Base-by-base conservation (phyloP, 202 grass and related monocot species). In the Elaeis oleifera region DNA sequence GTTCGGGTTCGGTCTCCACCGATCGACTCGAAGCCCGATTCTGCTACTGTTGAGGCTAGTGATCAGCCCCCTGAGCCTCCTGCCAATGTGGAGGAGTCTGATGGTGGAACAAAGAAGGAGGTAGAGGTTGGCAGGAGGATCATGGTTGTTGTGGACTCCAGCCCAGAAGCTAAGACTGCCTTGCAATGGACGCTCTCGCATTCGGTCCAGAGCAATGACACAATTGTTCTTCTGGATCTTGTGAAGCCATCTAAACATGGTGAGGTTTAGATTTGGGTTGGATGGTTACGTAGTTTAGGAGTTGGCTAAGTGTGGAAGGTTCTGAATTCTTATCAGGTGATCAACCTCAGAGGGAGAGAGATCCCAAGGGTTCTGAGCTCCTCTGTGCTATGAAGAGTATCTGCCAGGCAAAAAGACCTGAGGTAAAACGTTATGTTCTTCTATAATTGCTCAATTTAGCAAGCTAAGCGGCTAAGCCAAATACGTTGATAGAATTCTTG, bases 171-270 rank as follows among this genome's bases (percentile, higher is more conserved):
- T 0, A 77, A 82, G 58, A 89, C 83, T 50, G 83, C 80, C 19
- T 71, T 95, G 64, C 77, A 84, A 20, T 95, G 85, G 90, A 80
- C 80, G 59, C 83, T 95, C 19, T 87, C 90, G 27, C 85, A 90
- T 56, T 77, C 85, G 9, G 74, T 87, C 18, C 83, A 84, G 26
- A 68, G 72, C 0, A 68, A 69, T 56, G 90, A 95, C 61, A 90
- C 72, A 0, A 9, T 95, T 28, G 58, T 90, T 76, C 82, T 95
- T 49, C 80, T 95, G 26, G 74, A 79, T 49, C 56, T 87, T 67
- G 58, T 75, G 71, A 68, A 66, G 61, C 71, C 63, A 25, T 53
- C 56, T 23, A 24, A 32, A 48, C 17, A 16, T 55, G 23, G 51
- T 83, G 75, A 76, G 75, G 50, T 74, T 18, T 60, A 51, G 25